Evolutionary conservation across 1,284 basidiomycete species (phyloP).

Genomic region (Boletus chippewaensis): DNA sequence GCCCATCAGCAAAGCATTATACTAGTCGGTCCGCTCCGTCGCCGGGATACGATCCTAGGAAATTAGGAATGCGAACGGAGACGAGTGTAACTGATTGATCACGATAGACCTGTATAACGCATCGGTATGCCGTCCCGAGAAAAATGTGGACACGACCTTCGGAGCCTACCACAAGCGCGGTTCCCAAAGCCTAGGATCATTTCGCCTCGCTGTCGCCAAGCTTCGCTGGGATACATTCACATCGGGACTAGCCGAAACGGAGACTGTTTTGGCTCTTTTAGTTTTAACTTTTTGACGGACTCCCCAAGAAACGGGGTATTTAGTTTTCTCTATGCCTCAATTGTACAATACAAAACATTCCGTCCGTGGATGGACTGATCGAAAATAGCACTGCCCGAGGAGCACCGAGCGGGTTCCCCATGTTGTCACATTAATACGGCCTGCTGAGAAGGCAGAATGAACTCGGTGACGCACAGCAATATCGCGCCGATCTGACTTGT

Average conservation of each 20-base stretch:
- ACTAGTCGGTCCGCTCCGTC: slow-evolving; percentile 14
- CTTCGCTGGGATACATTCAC: slow-evolving; percentile 17
- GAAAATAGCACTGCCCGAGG: slow-evolving; percentile 31
- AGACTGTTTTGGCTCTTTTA: slow-evolving; percentile 31
- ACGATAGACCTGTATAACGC: slow-evolving; percentile 7
- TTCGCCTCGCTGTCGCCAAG: slow-evolving; percentile 18
- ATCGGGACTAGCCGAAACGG: slow-evolving; percentile 21
- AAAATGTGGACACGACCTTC: slow-evolving; percentile 15
- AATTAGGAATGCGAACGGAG: neutral
- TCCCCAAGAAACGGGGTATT: slow-evolving; percentile 18
- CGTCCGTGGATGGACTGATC: slow-evolving; percentile 11
- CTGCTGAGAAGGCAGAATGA: slow-evolving; percentile 14
- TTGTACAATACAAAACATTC: slow-evolving; percentile 16
- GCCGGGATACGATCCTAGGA: slow-evolving; percentile 1
- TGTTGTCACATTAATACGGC: slow-evolving; percentile 19
- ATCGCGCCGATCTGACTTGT: slow-evolving; percentile 25
- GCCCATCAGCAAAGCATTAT: slow-evolving; percentile 4
- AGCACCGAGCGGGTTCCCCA: slow-evolving; percentile 27
- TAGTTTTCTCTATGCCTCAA: slow-evolving; percentile 17
- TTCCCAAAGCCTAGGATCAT: slow-evolving; percentile 15
- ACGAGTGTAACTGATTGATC: neutral
- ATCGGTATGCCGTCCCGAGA: slow-evolving; percentile 25
- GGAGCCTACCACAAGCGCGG: slow-evolving; percentile 8
- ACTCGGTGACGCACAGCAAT: slow-evolving; percentile 20
- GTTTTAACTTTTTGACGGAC: slow-evolving; percentile 31